Base-by-base conservation (phyloP, 78 protist genomes). In the Dictyostelium firmibasis region DNA sequence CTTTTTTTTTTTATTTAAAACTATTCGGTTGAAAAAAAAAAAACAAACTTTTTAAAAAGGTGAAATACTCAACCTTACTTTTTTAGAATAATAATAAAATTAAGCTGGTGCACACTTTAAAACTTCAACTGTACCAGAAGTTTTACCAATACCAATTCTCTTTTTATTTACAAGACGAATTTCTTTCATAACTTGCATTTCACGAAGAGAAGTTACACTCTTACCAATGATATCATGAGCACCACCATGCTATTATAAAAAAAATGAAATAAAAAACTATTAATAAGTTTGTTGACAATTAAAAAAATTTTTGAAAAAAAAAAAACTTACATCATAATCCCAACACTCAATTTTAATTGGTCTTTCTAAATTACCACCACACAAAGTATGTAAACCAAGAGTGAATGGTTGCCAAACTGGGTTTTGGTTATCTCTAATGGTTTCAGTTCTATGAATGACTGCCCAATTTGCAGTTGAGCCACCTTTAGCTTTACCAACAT, bases 281-380 rank as follows among this genome's bases (percentile, higher is more conserved):
- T n/a, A n/a, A n/a, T n/a, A n/a, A n/a, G n/a, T n/a, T n/a, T n/a
- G n/a, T n/a, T n/a, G n/a, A n/a, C n/a, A n/a, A n/a, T n/a, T n/a
- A n/a, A n/a, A n/a, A n/a, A n/a, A n/a, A n/a, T n/a, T n/a, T n/a
- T n/a, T n/a, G 5, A 18, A 6, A n/a, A 2, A 20, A 11, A 67
- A 16, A 64, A 64, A 64, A 67, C 75, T 27, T 67, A 67, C n/a
- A 69, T 89, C 94, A 43, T 70, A 81, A 81, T 89, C 94, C 85
- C 81, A 81, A 25, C 79, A 60, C 47, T 64, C 86, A 50, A 89
- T 64, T 31, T 69, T 89, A 41, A 89, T 78, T 64, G 94, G 94
- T 81, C 87, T 89, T 67, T 89, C 94, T 36, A 89, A 23, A 25
- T 81, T 81, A 50, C 94, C 94, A 44, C 93, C 93, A 27, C 86